phyloP scores from a whole-genome alignment of 805 yeast species.

The Pichia sporocuriosa region DNA sequence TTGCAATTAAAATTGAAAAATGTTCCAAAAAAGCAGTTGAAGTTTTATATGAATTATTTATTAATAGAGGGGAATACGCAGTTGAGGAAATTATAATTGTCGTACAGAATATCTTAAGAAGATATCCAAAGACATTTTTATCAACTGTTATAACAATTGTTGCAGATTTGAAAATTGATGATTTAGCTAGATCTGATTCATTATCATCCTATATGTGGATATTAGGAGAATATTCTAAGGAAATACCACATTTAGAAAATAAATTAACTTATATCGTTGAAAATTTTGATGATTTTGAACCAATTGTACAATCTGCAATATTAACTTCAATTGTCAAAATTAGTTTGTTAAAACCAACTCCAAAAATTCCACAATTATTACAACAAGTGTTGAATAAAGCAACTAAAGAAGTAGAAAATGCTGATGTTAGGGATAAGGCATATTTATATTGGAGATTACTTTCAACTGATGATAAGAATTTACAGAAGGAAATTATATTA shows the following conservation, averaged over 20 bases:
- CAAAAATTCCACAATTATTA: conserved; percentile 34
- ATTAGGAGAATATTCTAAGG: conserved; percentile 61
- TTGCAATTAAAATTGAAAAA: conserved; percentile 56
- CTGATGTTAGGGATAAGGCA: conserved; percentile 77
- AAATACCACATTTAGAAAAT: conserved; percentile 46
- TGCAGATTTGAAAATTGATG: conserved; percentile 37
- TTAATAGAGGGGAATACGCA: conserved; percentile 57
- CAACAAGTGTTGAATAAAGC: conserved; percentile 57
- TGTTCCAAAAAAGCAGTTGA: conserved; percentile 54
- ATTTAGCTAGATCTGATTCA: conserved; percentile 43
- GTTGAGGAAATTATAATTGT: conserved; percentile 56
- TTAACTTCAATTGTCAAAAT: conserved; percentile 60
- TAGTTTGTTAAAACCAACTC: conserved; percentile 30
- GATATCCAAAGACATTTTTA: conserved; percentile 49
- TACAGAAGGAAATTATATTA: conserved; percentile 49
- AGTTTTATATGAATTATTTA: conserved; percentile 48
- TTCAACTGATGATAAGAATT: conserved; percentile 37
- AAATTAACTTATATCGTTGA: conserved; percentile 42
- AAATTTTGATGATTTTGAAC: conserved; percentile 51
- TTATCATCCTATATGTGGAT: conserved; percentile 61
- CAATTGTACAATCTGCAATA: conserved; percentile 52
- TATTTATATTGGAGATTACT: conserved; percentile 74
- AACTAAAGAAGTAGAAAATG: conserved; percentile 59
- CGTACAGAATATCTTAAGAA: conserved; percentile 58
- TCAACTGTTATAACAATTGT: conserved; percentile 51